Percentiles rank a stretch among this genome's conserved stretches.
These are phyloP conservation scores for Arabis alpina DNA, from an alignment of 345 rosid genomes.

Conservation along the genomic window DNA sequence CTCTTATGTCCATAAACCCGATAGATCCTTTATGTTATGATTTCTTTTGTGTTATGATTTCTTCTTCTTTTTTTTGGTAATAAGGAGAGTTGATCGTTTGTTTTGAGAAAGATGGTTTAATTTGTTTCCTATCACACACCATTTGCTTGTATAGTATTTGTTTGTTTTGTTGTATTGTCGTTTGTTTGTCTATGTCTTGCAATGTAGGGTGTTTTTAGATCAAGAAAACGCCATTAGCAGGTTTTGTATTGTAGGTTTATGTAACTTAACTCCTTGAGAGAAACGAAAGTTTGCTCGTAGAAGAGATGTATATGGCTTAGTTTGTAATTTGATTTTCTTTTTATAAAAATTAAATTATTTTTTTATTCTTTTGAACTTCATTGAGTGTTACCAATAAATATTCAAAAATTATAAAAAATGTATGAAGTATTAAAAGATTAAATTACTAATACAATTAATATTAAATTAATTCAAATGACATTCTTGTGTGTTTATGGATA, in stretches of 20 bases:
- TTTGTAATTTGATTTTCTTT: too few relatives aligned
- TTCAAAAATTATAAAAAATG: too few relatives aligned
- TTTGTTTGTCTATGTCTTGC: slow-evolving; percentile 14
- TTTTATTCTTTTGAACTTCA: too few relatives aligned
- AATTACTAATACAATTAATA: too few relatives aligned
- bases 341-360: too few relatives aligned
- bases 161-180: slow-evolving; percentile 24
- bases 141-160: slow-evolving; percentile 42
- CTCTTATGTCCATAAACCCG: neutral
- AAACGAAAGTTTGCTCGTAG: slow-evolving; percentile 24
- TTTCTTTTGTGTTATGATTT: slow-evolving; percentile 35
- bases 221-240: slow-evolving; percentile 19
- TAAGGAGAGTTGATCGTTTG: slow-evolving; percentile 33
- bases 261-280: slow-evolving; percentile 14
- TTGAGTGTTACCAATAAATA: too few relatives aligned
- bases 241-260: slow-evolving; percentile 21
- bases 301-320: neutral
- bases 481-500: too few relatives aligned
- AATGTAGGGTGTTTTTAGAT: slow-evolving; percentile 31
- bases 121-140: slow-evolving; percentile 19
- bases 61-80: slow-evolving; percentile 25
- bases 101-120: slow-evolving; percentile 14
- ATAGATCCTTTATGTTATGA: neutral
- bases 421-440: too few relatives aligned
- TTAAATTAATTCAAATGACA: too few relatives aligned